Percentiles rank a stretch among this genome's conserved stretches.
Evolutionary conservation across 805 yeast genomes (phyloP).

Genomic region (Kodamaea hsintzibuensis): DNA sequence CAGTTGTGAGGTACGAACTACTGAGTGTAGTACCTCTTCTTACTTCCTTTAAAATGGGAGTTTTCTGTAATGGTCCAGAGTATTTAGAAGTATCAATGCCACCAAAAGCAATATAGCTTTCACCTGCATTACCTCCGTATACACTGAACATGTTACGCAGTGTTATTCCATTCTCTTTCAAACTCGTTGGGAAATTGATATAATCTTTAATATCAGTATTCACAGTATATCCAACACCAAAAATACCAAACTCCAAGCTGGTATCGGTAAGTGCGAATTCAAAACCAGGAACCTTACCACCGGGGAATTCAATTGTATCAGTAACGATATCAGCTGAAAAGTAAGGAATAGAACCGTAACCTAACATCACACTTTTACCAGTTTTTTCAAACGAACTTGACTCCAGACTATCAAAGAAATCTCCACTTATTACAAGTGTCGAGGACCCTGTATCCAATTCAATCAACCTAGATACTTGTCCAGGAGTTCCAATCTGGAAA

Average conservation of each 20-base stretch:
- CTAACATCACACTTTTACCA: not conserved
- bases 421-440: slow-evolving; percentile 6
- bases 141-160: slow-evolving; percentile 12
- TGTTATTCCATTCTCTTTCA: slow-evolving; percentile 14
- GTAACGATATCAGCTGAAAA: not conserved
- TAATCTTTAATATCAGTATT: slow-evolving; percentile 13
- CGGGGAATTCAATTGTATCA: slow-evolving; percentile 8
- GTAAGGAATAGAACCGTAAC: slow-evolving; percentile 10
- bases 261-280: slow-evolving; percentile 10
- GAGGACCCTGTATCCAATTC: slow-evolving; percentile 15
- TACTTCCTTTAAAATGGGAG: slow-evolving; percentile 14
- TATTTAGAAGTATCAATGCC: slow-evolving; percentile 32
- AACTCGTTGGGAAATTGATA: slow-evolving; percentile 16
- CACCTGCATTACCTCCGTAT: slow-evolving; percentile 11
- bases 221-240: slow-evolving; percentile 19
- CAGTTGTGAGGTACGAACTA: slow-evolving; percentile 8
- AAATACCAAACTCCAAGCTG: slow-evolving; percentile 7
- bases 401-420: not conserved
- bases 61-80: slow-evolving; percentile 20
- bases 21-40: not conserved
- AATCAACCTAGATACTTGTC: slow-evolving; percentile 8
- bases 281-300: slow-evolving; percentile 3
- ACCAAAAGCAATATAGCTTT: slow-evolving; percentile 28
- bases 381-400: slow-evolving; percentile 5
- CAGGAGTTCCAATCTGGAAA: slow-evolving; percentile 16